Base-by-base conservation (phyloP, 176 grass and related monocot species). In the Urochloa ruziziensis region DNA sequence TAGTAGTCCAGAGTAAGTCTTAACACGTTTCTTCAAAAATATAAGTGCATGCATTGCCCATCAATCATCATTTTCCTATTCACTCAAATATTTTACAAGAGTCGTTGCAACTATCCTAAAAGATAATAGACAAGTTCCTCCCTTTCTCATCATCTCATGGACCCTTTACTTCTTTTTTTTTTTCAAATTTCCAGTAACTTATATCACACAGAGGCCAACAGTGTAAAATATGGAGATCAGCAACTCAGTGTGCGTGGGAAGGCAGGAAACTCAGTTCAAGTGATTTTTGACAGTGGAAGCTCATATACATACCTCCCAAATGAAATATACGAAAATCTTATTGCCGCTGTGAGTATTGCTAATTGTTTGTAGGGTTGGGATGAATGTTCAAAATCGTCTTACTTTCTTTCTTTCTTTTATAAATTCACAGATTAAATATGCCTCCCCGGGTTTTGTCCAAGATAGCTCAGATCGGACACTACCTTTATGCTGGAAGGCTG, bases 241-340 rank as follows among this genome's bases (percentile, higher is more conserved):
- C 80, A 92, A 61, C 59, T 97, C 24, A 85, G 49, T 56, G 61
- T 56, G 18, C 82, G 58, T 30, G 67, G 52, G 27, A 80, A 85
- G 67, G 44, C 77, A 92, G 79, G 75, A 72, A 92, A 90, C 63
- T 77, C 86, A 6, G 58, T 94, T 47, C 93, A 91, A 85, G 85
- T 96, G 19, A 92, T 99, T 46, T 99, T 99, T 89, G 96, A 99
- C 70, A 94, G 93, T 28, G 96, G 96, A 54, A 99, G 96, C 78
- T 96, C 93, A 24, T 99, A 99, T 71, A 96, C 96, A 8, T 99
- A 94, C 86, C 91, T 99, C 78, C 91, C 93, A 86, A 73, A 89
- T 89, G 93, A 96, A 87, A 89, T 92, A 85, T 99, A 96, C 57
- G 75, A 69, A 71, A 90, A 92, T 33, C 47, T 99, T 65, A 49